Conservation (phyloP, 176 grass and related monocot genomes). For the Hsuehochloa calcarea region DNA sequence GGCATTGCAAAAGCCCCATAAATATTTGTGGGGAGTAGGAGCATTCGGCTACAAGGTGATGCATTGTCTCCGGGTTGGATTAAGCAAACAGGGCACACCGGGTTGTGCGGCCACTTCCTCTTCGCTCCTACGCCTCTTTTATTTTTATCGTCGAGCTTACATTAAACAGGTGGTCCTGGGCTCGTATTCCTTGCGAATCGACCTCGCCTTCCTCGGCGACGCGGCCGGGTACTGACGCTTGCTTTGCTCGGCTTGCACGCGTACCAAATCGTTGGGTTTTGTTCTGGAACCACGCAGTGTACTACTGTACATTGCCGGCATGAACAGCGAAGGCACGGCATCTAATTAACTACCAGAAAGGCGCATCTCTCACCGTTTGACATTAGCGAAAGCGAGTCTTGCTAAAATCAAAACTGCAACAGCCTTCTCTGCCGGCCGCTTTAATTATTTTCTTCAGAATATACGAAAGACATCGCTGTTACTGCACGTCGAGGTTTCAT, state of each 20-base stretch:
- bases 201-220: too few relatives aligned
- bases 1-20: too few relatives aligned
- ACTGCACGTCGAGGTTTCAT: not conserved
- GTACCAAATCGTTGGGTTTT: not conserved
- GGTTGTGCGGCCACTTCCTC: too few relatives aligned
- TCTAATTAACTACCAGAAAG: not conserved
- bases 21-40: too few relatives aligned
- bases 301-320: not conserved
- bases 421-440: not conserved
- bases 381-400: not conserved
- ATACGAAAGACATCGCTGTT: not conserved
- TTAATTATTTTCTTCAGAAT: not conserved
- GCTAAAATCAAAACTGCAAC: not conserved
- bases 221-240: too few relatives aligned
- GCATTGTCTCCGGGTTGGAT: too few relatives aligned
- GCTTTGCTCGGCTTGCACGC: not conserved
- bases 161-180: too few relatives aligned
- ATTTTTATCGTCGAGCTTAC: too few relatives aligned
- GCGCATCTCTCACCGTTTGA: not conserved
- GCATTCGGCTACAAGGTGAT: too few relatives aligned
- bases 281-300: not conserved
- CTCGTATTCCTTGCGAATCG: too few relatives aligned
- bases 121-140: too few relatives aligned
- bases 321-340: not conserved
- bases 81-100: too few relatives aligned